Evolutionary conservation across 768 basidiomycete species (phyloP).

Genomic region (Mycena metata): DNA sequence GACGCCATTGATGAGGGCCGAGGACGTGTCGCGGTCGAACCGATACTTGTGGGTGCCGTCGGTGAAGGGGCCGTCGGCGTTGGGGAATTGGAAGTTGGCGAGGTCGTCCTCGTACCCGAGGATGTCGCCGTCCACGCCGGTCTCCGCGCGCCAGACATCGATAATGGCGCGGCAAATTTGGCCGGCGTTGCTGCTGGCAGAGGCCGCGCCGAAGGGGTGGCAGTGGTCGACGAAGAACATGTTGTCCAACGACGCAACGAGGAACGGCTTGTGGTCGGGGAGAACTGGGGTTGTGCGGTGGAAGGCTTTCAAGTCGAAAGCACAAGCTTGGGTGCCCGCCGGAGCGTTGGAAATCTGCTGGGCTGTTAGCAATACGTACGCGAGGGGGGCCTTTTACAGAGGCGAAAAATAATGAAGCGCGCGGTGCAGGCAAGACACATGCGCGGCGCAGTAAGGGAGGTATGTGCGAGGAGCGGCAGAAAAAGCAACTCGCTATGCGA

Average conservation of each 20-base stretch:
- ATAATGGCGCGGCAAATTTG: slow-evolving; percentile 26
- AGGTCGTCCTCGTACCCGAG: slow-evolving; percentile 37
- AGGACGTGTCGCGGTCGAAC: too few species aligned
- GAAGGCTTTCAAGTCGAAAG: slow-evolving; percentile 36
- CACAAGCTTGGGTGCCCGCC: slow-evolving; percentile 34
- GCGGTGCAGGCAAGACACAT: too few species aligned
- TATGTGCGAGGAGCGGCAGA: too few species aligned
- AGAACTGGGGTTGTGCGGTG: slow-evolving; percentile 11
- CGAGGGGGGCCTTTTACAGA: too few species aligned
- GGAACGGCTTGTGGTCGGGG: slow-evolving; percentile 34
- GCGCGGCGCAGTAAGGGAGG: too few species aligned
- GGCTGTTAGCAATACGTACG: too few species aligned
- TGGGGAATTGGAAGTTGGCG: slow-evolving; percentile 13
- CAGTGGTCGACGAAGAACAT: slow-evolving; percentile 40
- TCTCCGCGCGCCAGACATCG: slow-evolving; percentile 18
- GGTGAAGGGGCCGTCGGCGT: slow-evolving; percentile 23
- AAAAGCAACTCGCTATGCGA: too few species aligned
- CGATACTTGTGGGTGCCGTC: neutral
- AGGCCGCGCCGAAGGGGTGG: slow-evolving; percentile 33
- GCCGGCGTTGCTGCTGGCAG: slow-evolving; percentile 41
- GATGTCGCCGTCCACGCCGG: neutral
- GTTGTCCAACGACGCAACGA: slow-evolving; percentile 27
- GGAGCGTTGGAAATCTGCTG: slow-evolving; percentile 40
- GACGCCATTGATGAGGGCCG: too few species aligned
- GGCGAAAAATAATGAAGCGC: too few species aligned